Evolutionary conservation across 106 monocot species (phyloP).

Genomic region (Agapanthus africanus): DNA sequence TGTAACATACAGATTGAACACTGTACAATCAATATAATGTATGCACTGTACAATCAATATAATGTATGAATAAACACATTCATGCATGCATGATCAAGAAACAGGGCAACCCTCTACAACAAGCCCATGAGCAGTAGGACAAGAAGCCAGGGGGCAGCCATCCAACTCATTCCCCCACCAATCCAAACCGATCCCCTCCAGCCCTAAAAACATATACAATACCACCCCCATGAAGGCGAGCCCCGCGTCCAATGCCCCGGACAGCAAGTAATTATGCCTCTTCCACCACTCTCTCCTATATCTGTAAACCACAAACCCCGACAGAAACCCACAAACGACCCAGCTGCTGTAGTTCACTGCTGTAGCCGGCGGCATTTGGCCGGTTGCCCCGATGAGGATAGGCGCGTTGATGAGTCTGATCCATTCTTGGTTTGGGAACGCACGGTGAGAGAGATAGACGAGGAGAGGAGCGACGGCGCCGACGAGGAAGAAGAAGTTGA

Average conservation of each 20-base stretch:
- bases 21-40: neutral
- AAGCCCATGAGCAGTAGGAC: conserved; percentile 63
- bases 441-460: conserved; percentile 55
- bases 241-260: conserved; percentile 76
- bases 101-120: conserved; percentile 56
- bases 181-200: conserved; percentile 48
- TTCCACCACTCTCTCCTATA: conserved; percentile 74
- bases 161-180: conserved; percentile 94
- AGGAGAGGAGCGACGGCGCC: conserved; percentile 71
- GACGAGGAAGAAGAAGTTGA: conserved; percentile 90
- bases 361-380: conserved; percentile 77
- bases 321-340: conserved; percentile 68
- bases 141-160: conserved; percentile 67
- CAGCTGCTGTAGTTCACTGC: conserved; percentile 84
- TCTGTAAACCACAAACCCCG: conserved; percentile 67
- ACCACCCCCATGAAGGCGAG: conserved; percentile 87
- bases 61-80: neutral
- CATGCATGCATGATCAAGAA: neutral
- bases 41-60: neutral
- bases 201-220: conserved; percentile 54
- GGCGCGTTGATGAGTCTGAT: conserved; percentile 73
- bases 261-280: conserved; percentile 79
- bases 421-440: conserved; percentile 68
- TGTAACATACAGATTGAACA: neutral
- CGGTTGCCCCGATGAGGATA: conserved; percentile 61